Conservation (phyloP, 108 stramenopile species). For the Pseudonitzschia delicatissima region DNA sequence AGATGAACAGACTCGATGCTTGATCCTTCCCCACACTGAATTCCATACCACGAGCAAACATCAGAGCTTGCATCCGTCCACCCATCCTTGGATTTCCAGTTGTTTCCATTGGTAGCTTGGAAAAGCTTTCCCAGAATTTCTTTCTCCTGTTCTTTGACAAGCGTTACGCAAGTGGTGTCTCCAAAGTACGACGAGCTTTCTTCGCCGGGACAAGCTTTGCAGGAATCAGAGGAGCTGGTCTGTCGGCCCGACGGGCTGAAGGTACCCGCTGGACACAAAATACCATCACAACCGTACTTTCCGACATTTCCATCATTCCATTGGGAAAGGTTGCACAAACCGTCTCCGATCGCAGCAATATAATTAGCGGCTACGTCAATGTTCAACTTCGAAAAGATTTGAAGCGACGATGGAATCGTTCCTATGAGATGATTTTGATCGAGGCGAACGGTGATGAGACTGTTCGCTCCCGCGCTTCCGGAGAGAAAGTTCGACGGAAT, state of each 20-base stretch:
- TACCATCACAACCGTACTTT: slow-evolving; percentile 58
- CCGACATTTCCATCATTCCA: slow-evolving; percentile 71
- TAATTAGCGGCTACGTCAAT: slow-evolving; percentile 73
- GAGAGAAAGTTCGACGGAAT: slow-evolving; percentile 32
- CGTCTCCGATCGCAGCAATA: slow-evolving; percentile 45
- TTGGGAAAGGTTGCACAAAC: slow-evolving; percentile 50
- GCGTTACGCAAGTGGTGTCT: slow-evolving; percentile 45
- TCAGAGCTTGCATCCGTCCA: slow-evolving; percentile 58
- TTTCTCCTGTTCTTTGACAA: slow-evolving; percentile 40
- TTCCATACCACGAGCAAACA: slow-evolving; percentile 76
- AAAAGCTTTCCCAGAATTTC: slow-evolving; percentile 63
- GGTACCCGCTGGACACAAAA: slow-evolving; percentile 64
- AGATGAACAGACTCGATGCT: slow-evolving; percentile 64
- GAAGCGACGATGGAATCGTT: slow-evolving; percentile 35
- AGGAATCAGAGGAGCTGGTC: slow-evolving; percentile 38
- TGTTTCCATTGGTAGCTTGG: slow-evolving; percentile 58
- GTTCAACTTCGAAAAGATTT: slow-evolving; percentile 44
- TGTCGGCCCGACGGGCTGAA: slow-evolving; percentile 65
- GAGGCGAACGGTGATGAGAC: slow-evolving; percentile 42
- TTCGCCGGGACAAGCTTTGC: slow-evolving; percentile 50
- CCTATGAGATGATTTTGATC: slow-evolving; percentile 38
- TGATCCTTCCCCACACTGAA: slow-evolving; percentile 57
- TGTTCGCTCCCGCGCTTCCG: slow-evolving; percentile 36
- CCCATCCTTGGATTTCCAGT: slow-evolving; percentile 52
- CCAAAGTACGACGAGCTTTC: slow-evolving; percentile 60